Evolutionary conservation across 2,329 filamentous ascomycete species (phyloP).

Genomic region (Neoascochyta sp.): DNA sequence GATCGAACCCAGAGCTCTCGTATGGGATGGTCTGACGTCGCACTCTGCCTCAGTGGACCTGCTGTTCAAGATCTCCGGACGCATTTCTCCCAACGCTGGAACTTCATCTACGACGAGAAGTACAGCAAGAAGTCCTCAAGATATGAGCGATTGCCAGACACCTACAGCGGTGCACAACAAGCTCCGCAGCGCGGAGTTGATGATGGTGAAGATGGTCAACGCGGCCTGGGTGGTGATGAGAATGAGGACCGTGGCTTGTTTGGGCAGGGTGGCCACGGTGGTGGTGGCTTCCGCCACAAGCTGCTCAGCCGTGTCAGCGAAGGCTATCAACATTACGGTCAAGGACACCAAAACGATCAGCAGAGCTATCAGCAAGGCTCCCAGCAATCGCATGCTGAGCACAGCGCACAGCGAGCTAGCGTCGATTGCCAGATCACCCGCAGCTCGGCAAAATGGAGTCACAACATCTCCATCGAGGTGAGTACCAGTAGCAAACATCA

Average conservation of each 20-base stretch:
- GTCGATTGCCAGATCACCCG: constrained; percentile 38
- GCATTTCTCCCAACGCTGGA: constrained; percentile 87
- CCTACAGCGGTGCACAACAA: constrained; percentile 31
- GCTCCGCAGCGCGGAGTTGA: constrained; percentile 33
- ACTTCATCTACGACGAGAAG: constrained; percentile 82
- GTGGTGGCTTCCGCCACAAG: constrained; percentile 31
- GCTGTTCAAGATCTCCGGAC: constrained; percentile 70
- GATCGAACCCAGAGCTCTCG: constrained; percentile 73
- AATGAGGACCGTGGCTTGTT: constrained; percentile 35
- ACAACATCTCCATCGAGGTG: constrained; percentile 55
- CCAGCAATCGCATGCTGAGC: constrained; percentile 33
- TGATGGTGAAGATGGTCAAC: constrained; percentile 35
- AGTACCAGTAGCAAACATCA: no score
- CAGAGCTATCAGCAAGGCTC: constrained; percentile 14
- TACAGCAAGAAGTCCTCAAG: constrained; percentile 59
- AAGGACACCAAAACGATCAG: constrained; percentile 13
- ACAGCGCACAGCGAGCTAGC: constrained; percentile 27
- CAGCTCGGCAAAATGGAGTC: constrained; percentile 54
- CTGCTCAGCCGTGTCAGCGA: constrained; percentile 24
- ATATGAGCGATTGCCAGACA: constrained; percentile 41
- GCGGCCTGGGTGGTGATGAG: constrained; percentile 33
- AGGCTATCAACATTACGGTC: constrained; percentile 25
- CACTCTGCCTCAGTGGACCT: constrained; percentile 69
- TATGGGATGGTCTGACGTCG: constrained; percentile 92
- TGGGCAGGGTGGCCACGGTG: constrained; percentile 20